These are phyloP conservation scores for Mycena venus DNA, from an alignment of 768 basidiomycete species.

Conservation along the genomic window DNA sequence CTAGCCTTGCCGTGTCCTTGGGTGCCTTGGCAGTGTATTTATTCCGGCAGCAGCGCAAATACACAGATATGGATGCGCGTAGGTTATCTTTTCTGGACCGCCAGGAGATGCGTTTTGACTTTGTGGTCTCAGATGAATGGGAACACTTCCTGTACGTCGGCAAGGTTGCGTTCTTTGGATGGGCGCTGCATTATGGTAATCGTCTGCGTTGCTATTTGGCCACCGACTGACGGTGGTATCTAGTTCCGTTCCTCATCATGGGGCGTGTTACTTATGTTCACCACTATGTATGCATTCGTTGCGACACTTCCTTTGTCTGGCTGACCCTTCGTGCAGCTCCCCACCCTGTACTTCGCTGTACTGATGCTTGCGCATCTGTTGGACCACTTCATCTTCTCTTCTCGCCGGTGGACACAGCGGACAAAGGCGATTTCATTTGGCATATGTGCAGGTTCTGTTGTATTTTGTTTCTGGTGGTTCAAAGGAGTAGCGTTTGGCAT, in stretches of 20 bases:
- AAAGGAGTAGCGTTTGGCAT: conserved; percentile 91
- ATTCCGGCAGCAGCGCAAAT: conserved; percentile 88
- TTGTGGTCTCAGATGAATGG: conserved; percentile 77
- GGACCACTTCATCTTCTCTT: conserved; percentile 93
- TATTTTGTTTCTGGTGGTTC: conserved; percentile 97
- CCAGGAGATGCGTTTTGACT: conserved; percentile 1
- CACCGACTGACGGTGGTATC: not conserved
- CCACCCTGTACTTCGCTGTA: conserved; percentile 97
- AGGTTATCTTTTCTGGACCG: conserved; percentile 45
- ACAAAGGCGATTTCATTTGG: conserved; percentile 84
- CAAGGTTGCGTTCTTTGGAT: conserved; percentile 92
- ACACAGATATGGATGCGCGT: conserved; percentile 92
- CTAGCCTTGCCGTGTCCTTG: conserved; percentile 72
- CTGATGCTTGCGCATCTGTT: conserved; percentile 91
- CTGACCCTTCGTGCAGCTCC: conserved; percentile 68
- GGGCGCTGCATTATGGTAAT: conserved; percentile 92
- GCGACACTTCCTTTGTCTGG: not conserved
- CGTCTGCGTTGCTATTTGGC: conserved; percentile 14
- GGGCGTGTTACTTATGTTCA: conserved; percentile 96
- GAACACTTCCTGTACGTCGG: conserved; percentile 94
- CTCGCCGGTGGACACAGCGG: conserved; percentile 68
- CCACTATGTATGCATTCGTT: conserved; percentile 81
- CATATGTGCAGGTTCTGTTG: conserved; percentile 66
- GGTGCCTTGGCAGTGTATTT: conserved; percentile 76
- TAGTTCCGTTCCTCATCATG: conserved; percentile 98